Evolutionary conservation across 73 alveolate genomes (phyloP).

Genomic region (Stentor roeselii): DNA sequence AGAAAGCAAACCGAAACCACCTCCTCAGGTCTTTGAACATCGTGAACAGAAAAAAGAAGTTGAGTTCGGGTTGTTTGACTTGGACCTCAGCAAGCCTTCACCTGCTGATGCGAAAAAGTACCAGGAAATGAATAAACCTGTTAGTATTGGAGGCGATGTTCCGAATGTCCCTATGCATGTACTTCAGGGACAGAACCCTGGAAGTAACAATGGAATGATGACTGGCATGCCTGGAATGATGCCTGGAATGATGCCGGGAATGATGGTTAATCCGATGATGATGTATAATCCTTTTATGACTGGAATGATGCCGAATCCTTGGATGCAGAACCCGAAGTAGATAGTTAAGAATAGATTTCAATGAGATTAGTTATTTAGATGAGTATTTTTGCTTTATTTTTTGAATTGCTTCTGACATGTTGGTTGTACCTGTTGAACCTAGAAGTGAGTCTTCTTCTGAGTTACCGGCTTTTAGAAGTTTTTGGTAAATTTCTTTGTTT

Average conservation of each 20-base stretch:
- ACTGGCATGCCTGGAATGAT: conserved; percentile 2
- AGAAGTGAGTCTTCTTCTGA: no score
- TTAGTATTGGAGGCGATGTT: neutral
- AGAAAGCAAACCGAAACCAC: neutral
- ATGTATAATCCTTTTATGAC: conserved; percentile 20
- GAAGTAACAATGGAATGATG: neutral
- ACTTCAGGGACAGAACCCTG: neutral
- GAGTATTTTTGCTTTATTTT: no score
- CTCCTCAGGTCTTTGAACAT: neutral
- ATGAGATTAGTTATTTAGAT: no score
- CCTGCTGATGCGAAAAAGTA: conserved; percentile 17
- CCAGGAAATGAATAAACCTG: conserved; percentile 9
- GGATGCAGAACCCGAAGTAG: conserved; percentile 10
- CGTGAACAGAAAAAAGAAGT: neutral
- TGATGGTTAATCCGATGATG: conserved; percentile 14
- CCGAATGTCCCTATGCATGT: conserved; percentile 17
- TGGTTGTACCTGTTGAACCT: no score
- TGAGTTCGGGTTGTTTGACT: neutral
- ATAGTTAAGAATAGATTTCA: neutral
- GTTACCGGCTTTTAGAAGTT: no score
- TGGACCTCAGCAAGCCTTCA: neutral
- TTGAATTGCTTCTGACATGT: no score
- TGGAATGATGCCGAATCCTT: conserved; percentile 20
- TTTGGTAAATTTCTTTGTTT: no score
- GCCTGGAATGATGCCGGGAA: conserved; percentile 8